Evolutionary conservation across 331 rosid genomes (phyloP).

Genomic region (Spiraea crenata): DNA sequence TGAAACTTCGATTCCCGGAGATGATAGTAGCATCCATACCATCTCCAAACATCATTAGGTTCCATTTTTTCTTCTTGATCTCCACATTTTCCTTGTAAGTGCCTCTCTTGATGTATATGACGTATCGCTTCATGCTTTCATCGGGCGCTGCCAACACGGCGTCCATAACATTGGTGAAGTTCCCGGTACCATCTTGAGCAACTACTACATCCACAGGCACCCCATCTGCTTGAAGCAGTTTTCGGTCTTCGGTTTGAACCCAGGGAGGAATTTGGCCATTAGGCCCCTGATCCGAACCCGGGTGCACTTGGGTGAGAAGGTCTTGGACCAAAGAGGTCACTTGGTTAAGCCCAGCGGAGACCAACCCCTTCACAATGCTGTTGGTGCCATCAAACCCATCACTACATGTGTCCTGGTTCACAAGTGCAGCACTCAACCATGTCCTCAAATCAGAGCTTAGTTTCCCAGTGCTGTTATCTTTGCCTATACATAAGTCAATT

Average conservation of each 20-base stretch:
- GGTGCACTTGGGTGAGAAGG: constrained; percentile 57
- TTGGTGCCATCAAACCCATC: constrained; percentile 79
- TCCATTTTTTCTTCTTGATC: constrained; percentile 93
- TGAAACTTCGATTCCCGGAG: constrained; percentile 49
- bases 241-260: constrained; percentile 44
- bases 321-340: constrained; percentile 42
- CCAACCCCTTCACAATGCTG: constrained; percentile 45
- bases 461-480: constrained; percentile 62
- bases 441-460: constrained; percentile 72
- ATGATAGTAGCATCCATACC: constrained; percentile 67
- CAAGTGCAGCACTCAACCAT: constrained; percentile 77
- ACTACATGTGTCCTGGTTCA: constrained; percentile 72
- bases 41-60: constrained; percentile 78
- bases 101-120: constrained; percentile 67
- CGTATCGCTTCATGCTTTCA: constrained; percentile 59
- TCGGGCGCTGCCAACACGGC: constrained; percentile 80
- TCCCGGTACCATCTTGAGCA: constrained; percentile 73
- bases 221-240: constrained; percentile 41
- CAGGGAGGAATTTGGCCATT: constrained; percentile 47
- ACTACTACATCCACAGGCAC: constrained; percentile 50
- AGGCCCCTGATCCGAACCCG: background rate
- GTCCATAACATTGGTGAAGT: constrained; percentile 52
- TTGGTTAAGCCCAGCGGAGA: constrained; percentile 39
- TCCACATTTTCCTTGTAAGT: constrained; percentile 66
- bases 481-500: constrained; percentile 35